These are phyloP conservation scores for Lineolata rhizophorae DNA, from an alignment of 495 filamentous ascomycete genomes.

Conservation along the genomic window DNA sequence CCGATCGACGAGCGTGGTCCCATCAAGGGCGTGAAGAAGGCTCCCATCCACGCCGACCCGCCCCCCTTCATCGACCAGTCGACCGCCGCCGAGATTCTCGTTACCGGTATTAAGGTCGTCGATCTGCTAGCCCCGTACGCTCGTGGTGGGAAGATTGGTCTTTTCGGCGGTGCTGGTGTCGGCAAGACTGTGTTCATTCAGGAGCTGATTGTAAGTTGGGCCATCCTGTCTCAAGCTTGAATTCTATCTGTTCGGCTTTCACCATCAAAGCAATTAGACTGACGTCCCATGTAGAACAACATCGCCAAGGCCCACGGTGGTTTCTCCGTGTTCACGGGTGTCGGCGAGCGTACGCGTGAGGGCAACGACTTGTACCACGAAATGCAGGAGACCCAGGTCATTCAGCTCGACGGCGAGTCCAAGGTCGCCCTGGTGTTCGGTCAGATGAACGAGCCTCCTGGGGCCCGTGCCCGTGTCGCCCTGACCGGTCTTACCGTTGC, in stretches of 20 bases:
- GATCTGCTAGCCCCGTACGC: constrained; percentile 95
- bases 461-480: constrained; percentile 98
- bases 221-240: too few species aligned
- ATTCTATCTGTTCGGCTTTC: too few species aligned
- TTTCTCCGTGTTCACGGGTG: constrained; percentile 99
- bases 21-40: constrained; percentile 71
- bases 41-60: constrained; percentile 86
- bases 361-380: constrained; percentile 99
- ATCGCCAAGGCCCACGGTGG: constrained; percentile 99
- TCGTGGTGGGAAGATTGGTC: constrained; percentile 99
- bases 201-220: constrained; percentile 66
- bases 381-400: constrained; percentile 99
- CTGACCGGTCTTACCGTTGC: constrained; percentile 82
- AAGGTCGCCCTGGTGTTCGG: constrained; percentile 99
- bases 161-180: constrained; percentile 99
- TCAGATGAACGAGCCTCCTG: constrained; percentile 99
- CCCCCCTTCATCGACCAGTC: constrained; percentile 85
- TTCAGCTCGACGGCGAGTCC: constrained; percentile 95
- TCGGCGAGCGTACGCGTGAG: constrained; percentile 99
- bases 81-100: constrained; percentile 82
- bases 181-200: constrained; percentile 99
- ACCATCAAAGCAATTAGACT: neutral
- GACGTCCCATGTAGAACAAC: constrained; percentile 49
- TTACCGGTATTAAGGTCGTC: constrained; percentile 99
- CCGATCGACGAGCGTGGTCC: constrained; percentile 98